Evolutionary conservation across 2,329 filamentous ascomycete species (phyloP).

Genomic region (Penicillium sp.): DNA sequence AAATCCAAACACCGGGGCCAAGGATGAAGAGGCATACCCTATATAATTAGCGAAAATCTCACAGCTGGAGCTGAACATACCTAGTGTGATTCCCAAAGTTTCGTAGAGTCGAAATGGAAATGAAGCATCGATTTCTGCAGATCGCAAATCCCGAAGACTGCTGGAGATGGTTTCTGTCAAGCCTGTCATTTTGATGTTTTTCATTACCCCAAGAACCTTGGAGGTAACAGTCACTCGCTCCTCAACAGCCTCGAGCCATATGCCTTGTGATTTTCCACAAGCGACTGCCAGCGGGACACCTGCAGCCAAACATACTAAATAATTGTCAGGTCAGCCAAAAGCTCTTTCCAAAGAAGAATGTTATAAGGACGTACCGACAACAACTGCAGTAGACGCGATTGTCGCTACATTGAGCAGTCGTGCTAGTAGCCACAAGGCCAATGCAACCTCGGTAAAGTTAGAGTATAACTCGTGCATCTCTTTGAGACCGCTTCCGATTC

Average conservation of each 20-base stretch:
- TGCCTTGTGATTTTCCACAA: constrained; percentile 17
- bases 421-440: constrained; percentile 18
- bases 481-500: constrained; percentile 17
- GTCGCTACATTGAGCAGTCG: constrained; percentile 17
- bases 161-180: constrained; percentile 14
- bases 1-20: constrained; percentile 21
- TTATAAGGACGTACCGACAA: constrained; percentile 8
- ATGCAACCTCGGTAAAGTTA: constrained; percentile 10
- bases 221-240: constrained; percentile 23
- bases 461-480: constrained; percentile 22
- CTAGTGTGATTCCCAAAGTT: constrained; percentile 15
- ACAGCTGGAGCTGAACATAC: constrained; percentile 1
- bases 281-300: constrained; percentile 18
- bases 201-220: constrained; percentile 24
- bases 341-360: background rate
- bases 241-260: constrained; percentile 22
- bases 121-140: constrained; percentile 17
- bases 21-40: constrained; percentile 21
- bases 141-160: constrained; percentile 16
- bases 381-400: constrained; percentile 13
- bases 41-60: background rate
- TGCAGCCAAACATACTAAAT: constrained; percentile 16
- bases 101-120: constrained; percentile 14
- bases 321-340: background rate
- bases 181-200: constrained; percentile 24